Evolutionary conservation across 2,329 filamentous ascomycete species (phyloP).

Genomic region (Cadophora malorum): DNA sequence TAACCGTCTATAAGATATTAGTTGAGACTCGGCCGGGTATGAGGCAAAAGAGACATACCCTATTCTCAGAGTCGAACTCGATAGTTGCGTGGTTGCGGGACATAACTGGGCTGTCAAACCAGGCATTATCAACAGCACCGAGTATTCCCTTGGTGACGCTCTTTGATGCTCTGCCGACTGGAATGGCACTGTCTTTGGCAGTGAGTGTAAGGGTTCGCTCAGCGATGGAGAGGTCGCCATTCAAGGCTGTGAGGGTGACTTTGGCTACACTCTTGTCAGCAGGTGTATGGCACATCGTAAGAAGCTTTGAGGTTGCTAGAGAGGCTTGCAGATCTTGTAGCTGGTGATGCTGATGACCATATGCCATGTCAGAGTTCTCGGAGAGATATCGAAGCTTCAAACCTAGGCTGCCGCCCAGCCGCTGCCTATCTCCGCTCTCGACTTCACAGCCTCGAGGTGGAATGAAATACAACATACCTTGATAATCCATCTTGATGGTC

Average conservation of each 20-base stretch:
- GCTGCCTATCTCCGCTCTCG: not conserved
- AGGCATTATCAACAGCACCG: conserved; percentile 61
- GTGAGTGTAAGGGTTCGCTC: conserved; percentile 38
- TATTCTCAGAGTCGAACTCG: conserved; percentile 50
- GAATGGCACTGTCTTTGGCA: conserved; percentile 27
- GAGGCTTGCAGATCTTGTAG: conserved; percentile 3
- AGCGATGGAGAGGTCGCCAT: conserved; percentile 33
- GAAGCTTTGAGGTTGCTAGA: not conserved
- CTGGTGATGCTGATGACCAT: not conserved
- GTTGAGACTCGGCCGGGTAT: conserved; percentile 7
- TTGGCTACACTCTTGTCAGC: conserved; percentile 35
- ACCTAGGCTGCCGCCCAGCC: not conserved
- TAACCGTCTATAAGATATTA: conserved; percentile 48
- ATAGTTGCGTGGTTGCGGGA: conserved; percentile 70
- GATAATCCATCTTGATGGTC: conserved; percentile 30
- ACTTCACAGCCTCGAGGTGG: conserved; percentile 12
- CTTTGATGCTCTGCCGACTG: conserved; percentile 55
- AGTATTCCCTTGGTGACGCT: conserved; percentile 52
- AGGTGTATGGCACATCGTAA: not conserved
- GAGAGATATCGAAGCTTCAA: not conserved
- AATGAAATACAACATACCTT: conserved; percentile 31
- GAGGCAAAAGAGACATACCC: conserved; percentile 48
- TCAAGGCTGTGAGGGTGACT: conserved; percentile 37
- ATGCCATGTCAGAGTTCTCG: not conserved
- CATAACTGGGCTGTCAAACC: conserved; percentile 75